phyloP scores from a whole-genome alignment of 2,329 filamentous ascomycete species.

The Coniochaeta hoffmannii region DNA sequence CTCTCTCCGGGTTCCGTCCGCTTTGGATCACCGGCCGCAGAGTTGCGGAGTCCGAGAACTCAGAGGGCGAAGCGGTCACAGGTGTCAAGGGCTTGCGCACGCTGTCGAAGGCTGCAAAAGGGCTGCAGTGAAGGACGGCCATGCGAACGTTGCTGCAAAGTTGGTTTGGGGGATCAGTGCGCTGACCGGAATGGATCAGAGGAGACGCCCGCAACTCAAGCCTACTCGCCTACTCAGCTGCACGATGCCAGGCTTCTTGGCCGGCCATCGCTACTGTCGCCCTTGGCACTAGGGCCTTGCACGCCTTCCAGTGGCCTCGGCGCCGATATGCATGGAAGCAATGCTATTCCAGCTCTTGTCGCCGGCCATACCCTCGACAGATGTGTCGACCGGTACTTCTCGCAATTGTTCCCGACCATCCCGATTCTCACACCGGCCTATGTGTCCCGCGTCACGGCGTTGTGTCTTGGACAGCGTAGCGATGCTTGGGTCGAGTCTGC shows the following conservation, averaged over 20 bases:
- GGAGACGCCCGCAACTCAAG: neutral
- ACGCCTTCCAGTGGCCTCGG: neutral
- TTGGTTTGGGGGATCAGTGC: slow-evolving; percentile 33
- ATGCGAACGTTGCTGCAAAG: slow-evolving; percentile 32
- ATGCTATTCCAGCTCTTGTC: neutral
- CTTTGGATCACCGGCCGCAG: neutral
- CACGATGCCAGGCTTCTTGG: neutral
- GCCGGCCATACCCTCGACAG: slow-evolving; percentile 16
- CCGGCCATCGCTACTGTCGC: neutral
- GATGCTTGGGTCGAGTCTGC: slow-evolving; percentile 25
- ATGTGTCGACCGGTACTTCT: slow-evolving; percentile 31
- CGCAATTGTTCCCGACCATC: slow-evolving; percentile 31
- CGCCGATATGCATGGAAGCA: neutral
- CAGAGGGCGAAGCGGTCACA: slow-evolving; percentile 26
- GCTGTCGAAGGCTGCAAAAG: slow-evolving; percentile 33
- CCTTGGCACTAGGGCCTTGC: neutral
- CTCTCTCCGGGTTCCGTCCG: neutral
- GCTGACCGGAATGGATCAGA: slow-evolving; percentile 1
- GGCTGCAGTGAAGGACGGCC: slow-evolving; percentile 37
- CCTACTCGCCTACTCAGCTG: neutral
- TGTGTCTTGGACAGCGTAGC: slow-evolving; percentile 13
- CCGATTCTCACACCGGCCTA: slow-evolving; percentile 32
- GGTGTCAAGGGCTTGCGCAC: slow-evolving; percentile 33
- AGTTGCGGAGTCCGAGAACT: neutral
- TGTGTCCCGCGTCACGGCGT: slow-evolving; percentile 19